Conservation (phyloP, 164 flowering plant genomes). For the Buxus sempervirens region DNA sequence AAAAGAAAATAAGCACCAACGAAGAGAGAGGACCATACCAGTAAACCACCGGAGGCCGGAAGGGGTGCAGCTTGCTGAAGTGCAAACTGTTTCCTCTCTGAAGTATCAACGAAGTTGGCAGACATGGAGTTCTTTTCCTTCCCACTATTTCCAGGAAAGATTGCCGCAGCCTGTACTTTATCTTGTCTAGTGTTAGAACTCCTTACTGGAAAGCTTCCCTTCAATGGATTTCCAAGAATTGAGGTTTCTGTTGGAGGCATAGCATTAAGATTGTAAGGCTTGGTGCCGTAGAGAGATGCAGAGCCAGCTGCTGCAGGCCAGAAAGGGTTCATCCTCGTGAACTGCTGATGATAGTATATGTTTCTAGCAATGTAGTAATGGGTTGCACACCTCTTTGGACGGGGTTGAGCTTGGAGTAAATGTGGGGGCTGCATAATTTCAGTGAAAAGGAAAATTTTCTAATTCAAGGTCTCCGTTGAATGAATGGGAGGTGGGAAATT, state of each 20-base stretch:
- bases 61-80: constrained; percentile 51
- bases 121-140: constrained; percentile 61
- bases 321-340: constrained; percentile 76
- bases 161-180: constrained; percentile 33
- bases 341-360: constrained; percentile 61
- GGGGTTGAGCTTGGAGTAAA: constrained; percentile 47
- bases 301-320: constrained; percentile 76
- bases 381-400: constrained; percentile 86
- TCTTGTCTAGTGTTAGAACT: constrained; percentile 42
- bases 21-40: constrained; percentile 41
- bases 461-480: too few relatives aligned
- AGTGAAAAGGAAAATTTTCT: neutral
- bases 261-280: constrained; percentile 61
- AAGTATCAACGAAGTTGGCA: constrained; percentile 36
- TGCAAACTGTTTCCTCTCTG: constrained; percentile 67
- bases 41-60: constrained; percentile 54
- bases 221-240: constrained; percentile 32
- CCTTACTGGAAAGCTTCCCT: constrained; percentile 40
- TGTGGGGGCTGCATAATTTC: constrained; percentile 53
- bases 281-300: constrained; percentile 63
- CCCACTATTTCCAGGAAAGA: constrained; percentile 14
- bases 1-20: too few relatives aligned
- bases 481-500: constrained; percentile 10
- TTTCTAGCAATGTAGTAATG: constrained; percentile 86
- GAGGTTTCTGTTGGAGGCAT: constrained; percentile 51